phyloP scores from a whole-genome alignment of 163 green algal genomes.

The Scenedesmus sp. region DNA sequence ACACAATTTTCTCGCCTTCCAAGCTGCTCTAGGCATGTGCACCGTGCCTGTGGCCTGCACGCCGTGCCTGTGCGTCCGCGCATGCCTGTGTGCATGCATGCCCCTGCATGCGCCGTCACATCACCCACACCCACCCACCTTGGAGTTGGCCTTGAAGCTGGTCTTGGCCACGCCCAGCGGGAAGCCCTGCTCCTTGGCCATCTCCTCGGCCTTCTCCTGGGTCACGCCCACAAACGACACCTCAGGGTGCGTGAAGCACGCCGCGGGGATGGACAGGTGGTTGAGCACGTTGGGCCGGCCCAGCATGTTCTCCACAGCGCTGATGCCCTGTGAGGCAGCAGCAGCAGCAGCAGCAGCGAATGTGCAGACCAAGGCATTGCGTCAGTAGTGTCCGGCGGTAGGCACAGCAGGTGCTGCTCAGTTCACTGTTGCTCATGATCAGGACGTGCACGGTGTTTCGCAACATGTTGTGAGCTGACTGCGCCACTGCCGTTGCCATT shows the following conservation, averaged over 20 bases:
- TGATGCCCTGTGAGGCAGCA: conserved; percentile 84
- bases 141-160: conserved; percentile 99
- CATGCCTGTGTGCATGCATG: too few species aligned
- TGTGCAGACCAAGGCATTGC: not conserved
- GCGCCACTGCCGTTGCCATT: too few species aligned
- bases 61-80: too few species aligned
- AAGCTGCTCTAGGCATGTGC: too few species aligned
- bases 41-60: too few species aligned
- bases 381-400: not conserved
- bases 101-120: too few species aligned
- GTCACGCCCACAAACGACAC: conserved; percentile 93
- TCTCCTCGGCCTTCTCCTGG: conserved; percentile 90
- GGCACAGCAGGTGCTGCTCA: not conserved
- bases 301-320: conserved; percentile 96
- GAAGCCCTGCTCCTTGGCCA: conserved; percentile 92
- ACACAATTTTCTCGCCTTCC: too few species aligned
- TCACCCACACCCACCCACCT: conserved; percentile 63
- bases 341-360: not conserved
- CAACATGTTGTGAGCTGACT: too few species aligned
- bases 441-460: too few species aligned
- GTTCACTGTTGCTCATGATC: too few species aligned
- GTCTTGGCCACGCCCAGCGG: conserved; percentile 92
- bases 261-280: conserved; percentile 94
- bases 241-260: conserved; percentile 99
- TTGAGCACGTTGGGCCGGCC: conserved; percentile 93